A percentile compares a stretch with the other conserved stretches of the same genome.
Conservation (phyloP, 106 monocot genomes). For the Hemerocallis citrina region DNA sequence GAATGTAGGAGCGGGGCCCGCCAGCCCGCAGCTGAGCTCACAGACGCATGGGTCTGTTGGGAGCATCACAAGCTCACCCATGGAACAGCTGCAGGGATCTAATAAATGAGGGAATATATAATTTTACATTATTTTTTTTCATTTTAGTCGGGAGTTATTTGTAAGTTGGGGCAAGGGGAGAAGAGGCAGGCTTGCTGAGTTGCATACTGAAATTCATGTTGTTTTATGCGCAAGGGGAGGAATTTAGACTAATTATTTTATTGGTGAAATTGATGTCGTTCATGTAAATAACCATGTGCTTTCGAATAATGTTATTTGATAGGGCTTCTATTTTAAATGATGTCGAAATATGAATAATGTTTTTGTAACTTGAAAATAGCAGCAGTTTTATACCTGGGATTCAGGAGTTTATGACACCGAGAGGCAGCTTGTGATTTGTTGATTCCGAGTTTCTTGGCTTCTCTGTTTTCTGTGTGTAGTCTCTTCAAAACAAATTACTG, state of each 20-base stretch:
- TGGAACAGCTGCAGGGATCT: constrained; percentile 82
- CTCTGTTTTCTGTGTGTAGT: no score
- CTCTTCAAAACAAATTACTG: no score
- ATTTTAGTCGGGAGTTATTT: neutral
- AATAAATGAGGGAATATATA: constrained; percentile 34
- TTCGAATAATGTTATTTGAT: no score
- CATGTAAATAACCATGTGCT: constrained; percentile 1
- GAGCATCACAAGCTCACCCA: constrained; percentile 82
- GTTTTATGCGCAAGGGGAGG: no score
- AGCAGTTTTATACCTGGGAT: no score
- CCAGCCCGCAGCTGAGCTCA: constrained; percentile 86
- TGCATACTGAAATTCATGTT: neutral
- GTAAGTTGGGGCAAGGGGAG: neutral
- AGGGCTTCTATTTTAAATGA: no score
- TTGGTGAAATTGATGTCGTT: neutral
- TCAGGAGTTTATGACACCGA: no score
- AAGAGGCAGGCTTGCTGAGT: neutral
- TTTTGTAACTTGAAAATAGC: no score
- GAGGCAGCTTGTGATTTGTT: no score
- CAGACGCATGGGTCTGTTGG: constrained; percentile 87
- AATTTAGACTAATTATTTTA: neutral
- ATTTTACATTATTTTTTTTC: neutral
- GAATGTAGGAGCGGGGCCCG: constrained; percentile 32
- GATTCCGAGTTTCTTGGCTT: no score
- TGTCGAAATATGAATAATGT: no score